Evolutionary conservation across 257 asterid species (phyloP).

Genomic region (Solanum piurae): DNA sequence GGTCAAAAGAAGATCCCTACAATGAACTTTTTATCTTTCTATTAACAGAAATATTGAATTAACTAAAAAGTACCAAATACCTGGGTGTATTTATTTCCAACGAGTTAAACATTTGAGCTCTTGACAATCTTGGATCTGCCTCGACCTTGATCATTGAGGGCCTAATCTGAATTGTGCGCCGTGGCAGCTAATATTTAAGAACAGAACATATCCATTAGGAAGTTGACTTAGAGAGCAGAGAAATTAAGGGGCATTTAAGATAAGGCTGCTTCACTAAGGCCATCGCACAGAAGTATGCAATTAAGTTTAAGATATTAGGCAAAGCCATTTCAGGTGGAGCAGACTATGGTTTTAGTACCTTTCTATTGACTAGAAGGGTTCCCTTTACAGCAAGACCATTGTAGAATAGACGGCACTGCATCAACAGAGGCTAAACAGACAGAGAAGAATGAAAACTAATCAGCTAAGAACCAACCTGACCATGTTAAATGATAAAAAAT

Average conservation of each 20-base stretch:
- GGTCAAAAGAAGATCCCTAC: not conserved
- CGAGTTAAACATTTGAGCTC: slow-evolving; percentile 35
- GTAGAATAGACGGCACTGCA: slow-evolving; percentile 75
- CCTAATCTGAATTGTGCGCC: slow-evolving; percentile 60
- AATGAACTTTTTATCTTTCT: not conserved
- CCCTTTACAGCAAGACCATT: slow-evolving; percentile 80
- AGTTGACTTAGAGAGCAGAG: not conserved
- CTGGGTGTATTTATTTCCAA: slow-evolving; percentile 55
- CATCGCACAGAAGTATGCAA: not conserved
- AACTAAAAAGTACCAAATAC: slow-evolving; percentile 24
- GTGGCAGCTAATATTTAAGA: slow-evolving; percentile 36
- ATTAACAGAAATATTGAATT: not conserved
- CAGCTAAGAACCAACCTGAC: not conserved
- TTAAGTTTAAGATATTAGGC: not conserved
- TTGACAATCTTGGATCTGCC: slow-evolving; percentile 21
- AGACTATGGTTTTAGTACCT: slow-evolving; percentile 26
- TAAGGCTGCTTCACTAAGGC: not conserved
- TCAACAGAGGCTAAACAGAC: slow-evolving; percentile 59
- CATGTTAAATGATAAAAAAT: not conserved
- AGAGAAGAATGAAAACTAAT: not conserved
- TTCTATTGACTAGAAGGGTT: slow-evolving; percentile 62
- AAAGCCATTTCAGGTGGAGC: not conserved
- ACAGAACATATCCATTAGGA: not conserved
- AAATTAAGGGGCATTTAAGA: not conserved
- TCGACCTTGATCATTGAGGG: slow-evolving; percentile 82